Conservation (phyloP, 148 eudicot genomes). For the Heliosperma pusillum region DNA sequence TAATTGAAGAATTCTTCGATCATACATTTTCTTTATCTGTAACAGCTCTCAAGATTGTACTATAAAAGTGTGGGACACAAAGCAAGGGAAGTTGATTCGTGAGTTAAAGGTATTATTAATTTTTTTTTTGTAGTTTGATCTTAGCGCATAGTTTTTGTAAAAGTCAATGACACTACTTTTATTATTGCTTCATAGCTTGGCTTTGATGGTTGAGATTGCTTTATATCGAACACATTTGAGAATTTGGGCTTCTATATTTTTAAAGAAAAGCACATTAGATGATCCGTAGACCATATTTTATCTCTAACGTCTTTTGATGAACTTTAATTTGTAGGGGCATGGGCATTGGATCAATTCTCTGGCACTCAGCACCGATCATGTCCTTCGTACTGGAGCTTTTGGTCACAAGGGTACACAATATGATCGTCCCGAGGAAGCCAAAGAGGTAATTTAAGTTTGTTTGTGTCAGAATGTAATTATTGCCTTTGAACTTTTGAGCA, state of each 20-base stretch:
- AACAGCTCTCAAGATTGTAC: conserved; percentile 92
- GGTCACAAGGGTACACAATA: conserved; percentile 71
- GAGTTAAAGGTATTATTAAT: conserved; percentile 89
- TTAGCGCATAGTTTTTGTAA: too few relatives aligned
- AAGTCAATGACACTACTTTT: too few relatives aligned
- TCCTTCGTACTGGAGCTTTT: conserved; percentile 91
- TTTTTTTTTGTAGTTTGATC: too few relatives aligned
- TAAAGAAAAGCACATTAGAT: background rate
- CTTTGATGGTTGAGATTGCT: too few relatives aligned
- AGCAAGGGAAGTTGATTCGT: conserved; percentile 81
- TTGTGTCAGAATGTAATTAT: background rate
- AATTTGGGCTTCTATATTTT: background rate
- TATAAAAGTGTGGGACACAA: conserved; percentile 90
- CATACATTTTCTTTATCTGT: conserved; percentile 13
- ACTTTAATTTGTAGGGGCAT: conserved; percentile 53
- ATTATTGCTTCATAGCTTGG: too few relatives aligned
- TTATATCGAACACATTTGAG: too few relatives aligned
- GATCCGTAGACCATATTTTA: background rate
- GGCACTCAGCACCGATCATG: conserved; percentile 91
- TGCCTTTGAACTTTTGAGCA: background rate
- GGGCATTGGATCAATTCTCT: conserved; percentile 96
- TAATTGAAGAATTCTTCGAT: background rate
- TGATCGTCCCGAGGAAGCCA: conserved; percentile 87
- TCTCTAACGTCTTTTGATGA: background rate
- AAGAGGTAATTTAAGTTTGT: conserved; percentile 52